A percentile compares a stretch with the other conserved stretches of the same genome.
phyloP scores from a whole-genome alignment of 106 monocot genomes.

The Dendrobium officinale region DNA sequence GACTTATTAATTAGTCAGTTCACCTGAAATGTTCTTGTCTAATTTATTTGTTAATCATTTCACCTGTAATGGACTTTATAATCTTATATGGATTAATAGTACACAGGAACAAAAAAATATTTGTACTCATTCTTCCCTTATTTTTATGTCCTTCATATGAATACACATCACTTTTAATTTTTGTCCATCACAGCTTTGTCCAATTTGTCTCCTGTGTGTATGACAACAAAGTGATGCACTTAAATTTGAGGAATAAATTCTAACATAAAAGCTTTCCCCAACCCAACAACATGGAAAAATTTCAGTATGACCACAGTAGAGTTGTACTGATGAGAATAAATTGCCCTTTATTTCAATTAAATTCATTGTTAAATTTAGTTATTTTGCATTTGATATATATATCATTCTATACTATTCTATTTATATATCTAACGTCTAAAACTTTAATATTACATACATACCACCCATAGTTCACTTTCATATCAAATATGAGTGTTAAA shows the following conservation, averaged over 20 bases:
- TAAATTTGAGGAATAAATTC: conserved; percentile 2
- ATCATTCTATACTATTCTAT: no score
- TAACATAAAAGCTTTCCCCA: not conserved
- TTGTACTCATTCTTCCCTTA: not conserved
- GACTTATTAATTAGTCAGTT: not conserved
- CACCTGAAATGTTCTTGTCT: not conserved
- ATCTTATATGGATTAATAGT: not conserved
- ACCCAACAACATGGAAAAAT: not conserved
- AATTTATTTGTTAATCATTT: not conserved
- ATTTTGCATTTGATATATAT: not conserved
- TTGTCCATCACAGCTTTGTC: not conserved
- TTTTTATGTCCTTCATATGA: not conserved
- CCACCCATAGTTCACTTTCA: no score
- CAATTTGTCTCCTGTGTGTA: not conserved
- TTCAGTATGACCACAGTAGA: not conserved
- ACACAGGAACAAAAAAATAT: not conserved
- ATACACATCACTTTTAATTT: not conserved
- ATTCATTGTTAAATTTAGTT: not conserved
- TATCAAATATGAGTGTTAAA: no score
- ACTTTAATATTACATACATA: no score
- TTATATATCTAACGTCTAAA: no score
- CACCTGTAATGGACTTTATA: not conserved
- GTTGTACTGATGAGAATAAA: not conserved
- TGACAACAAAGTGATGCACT: not conserved
- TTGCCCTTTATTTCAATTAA: not conserved